phyloP scores from a whole-genome alignment of 306 rosid species.

The Rosa persica region DNA sequence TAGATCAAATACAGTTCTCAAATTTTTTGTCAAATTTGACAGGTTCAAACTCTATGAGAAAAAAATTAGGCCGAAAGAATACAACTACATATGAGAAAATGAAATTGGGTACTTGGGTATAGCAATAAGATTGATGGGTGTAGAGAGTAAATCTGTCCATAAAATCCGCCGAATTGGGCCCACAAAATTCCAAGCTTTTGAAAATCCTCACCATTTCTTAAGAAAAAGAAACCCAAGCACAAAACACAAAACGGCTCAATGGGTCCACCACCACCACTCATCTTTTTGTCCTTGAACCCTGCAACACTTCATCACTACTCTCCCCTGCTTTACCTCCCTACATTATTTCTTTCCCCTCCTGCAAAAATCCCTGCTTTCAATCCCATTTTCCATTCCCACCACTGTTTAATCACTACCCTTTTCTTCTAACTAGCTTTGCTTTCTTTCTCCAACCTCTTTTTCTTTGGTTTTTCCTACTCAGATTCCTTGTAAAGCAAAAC shows the following conservation, averaged over 20 bases:
- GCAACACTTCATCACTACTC: slow-evolving; percentile 29
- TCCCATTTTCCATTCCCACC: slow-evolving; percentile 13
- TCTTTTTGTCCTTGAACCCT: slow-evolving; percentile 43
- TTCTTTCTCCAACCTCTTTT: slow-evolving; percentile 15
- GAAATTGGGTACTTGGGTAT: too few relatives aligned
- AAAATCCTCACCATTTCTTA: slow-evolving; percentile 21
- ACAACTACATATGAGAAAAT: too few relatives aligned
- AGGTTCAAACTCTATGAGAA: too few relatives aligned
- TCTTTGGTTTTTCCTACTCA: not conserved
- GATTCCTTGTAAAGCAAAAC: slow-evolving; percentile 29
- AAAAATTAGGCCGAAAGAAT: too few relatives aligned
- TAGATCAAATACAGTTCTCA: too few relatives aligned
- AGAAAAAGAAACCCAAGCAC: slow-evolving; percentile 7
- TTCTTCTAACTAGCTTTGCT: slow-evolving; percentile 18
- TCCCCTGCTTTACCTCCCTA: slow-evolving; percentile 24
- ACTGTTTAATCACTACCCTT: slow-evolving; percentile 10
- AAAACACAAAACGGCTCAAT: slow-evolving; percentile 47
- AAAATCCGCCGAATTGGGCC: not conserved
- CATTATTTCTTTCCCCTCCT: not conserved
- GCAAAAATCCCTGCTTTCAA: not conserved
- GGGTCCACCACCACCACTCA: slow-evolving; percentile 52
- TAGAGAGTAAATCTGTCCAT: too few relatives aligned
- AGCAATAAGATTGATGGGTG: too few relatives aligned
- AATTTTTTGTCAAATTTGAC: too few relatives aligned
- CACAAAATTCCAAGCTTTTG: not conserved